phyloP scores from a whole-genome alignment of 192 early-diverging fungal genomes.

The Coemansia sp. region DNA sequence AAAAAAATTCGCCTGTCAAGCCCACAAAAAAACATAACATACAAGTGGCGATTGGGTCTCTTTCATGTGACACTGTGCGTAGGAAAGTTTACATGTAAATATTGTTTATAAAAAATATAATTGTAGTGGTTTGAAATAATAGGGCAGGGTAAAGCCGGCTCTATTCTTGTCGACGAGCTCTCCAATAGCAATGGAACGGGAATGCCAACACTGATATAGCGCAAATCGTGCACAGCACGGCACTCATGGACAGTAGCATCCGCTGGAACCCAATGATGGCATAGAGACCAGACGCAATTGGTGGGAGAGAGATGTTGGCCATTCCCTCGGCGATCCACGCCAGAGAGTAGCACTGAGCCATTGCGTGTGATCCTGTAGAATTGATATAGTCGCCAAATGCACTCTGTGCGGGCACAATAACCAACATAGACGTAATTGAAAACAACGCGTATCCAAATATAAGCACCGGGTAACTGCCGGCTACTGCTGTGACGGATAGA shows the following conservation, averaged over 20 bases:
- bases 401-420: slow-evolving; percentile 51
- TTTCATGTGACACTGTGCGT: background rate
- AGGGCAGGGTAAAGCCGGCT: background rate
- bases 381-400: slow-evolving; percentile 56
- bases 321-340: slow-evolving; percentile 52
- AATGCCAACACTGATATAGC: slow-evolving; percentile 29
- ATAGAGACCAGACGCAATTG: slow-evolving; percentile 37
- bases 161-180: background rate
- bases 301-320: slow-evolving; percentile 47
- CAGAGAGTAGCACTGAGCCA: slow-evolving; percentile 54
- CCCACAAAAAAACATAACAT: background rate
- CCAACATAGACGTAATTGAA: slow-evolving; percentile 43
- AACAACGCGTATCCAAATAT: slow-evolving; percentile 50
- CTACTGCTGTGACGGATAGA: slow-evolving; percentile 28
- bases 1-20: background rate
- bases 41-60: background rate
- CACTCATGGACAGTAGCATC: slow-evolving; percentile 45
- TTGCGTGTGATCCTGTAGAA: slow-evolving; percentile 32
- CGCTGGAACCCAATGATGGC: slow-evolving; percentile 22
- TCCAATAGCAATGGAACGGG: slow-evolving; percentile 20
- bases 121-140: background rate
- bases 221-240: slow-evolving; percentile 37
- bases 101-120: background rate
- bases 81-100: background rate
- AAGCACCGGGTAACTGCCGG: slow-evolving; percentile 32